Conservation (phyloP, 169 alveolate genomes). For the Hammondia hammondi region DNA sequence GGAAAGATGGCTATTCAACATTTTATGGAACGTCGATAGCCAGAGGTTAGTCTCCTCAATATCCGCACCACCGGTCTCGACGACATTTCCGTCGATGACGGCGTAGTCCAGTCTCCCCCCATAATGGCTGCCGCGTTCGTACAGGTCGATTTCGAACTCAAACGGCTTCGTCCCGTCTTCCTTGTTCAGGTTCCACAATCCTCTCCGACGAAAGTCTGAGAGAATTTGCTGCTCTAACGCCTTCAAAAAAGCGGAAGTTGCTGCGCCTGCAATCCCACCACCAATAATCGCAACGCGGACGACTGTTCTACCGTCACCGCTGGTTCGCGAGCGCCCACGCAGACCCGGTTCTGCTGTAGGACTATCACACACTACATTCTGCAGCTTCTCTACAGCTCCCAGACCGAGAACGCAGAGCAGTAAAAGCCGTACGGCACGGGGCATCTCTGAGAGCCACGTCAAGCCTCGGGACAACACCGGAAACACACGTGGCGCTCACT, state of each 20-base stretch:
- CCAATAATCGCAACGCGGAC: neutral
- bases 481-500: no score
- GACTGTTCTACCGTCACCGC: neutral
- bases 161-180: no score
- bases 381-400: no score
- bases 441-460: no score
- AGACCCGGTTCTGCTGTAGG: no score
- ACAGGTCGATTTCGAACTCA: neutral
- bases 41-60: neutral
- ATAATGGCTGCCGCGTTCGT: neutral
- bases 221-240: neutral
- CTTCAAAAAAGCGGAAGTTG: neutral
- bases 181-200: no score
- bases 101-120: neutral
- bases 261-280: neutral
- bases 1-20: neutral
- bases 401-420: no score
- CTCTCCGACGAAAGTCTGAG: no score
- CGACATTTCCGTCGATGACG: neutral
- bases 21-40: neutral
- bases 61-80: neutral
- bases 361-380: no score
- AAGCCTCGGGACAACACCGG: no score
- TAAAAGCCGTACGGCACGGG: no score
- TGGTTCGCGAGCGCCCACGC: no score